A percentile compares a stretch with the other conserved stretches of the same genome.
These are phyloP conservation scores for Fraxinus albicans DNA, from an alignment of 305 asterid species.

Conservation along the genomic window DNA sequence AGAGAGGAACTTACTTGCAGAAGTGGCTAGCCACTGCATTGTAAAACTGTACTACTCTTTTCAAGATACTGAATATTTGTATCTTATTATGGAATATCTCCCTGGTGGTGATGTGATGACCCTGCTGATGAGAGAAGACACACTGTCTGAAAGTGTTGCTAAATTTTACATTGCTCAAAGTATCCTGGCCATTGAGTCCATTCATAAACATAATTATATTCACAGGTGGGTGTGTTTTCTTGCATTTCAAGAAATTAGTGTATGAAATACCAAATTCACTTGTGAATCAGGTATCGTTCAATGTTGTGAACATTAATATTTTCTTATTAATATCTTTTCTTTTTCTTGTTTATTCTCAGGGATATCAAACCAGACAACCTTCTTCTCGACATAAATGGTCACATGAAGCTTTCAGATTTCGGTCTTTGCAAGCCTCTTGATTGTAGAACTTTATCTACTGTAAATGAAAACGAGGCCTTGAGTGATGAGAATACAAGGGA, in stretches of 20 bases:
- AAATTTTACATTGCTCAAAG: slow-evolving; percentile 91
- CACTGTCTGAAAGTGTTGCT: slow-evolving; percentile 77
- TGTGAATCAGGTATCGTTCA: not conserved
- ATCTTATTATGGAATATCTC: slow-evolving; percentile 92
- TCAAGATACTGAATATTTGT: slow-evolving; percentile 87
- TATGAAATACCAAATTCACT: slow-evolving; percentile 17
- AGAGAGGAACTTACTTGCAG: slow-evolving; percentile 88
- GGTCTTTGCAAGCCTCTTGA: slow-evolving; percentile 99
- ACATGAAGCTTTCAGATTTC: slow-evolving; percentile 96
- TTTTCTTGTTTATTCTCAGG: slow-evolving; percentile 36
- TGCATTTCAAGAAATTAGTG: not conserved
- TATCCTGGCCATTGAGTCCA: slow-evolving; percentile 89
- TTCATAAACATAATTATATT: slow-evolving; percentile 88
- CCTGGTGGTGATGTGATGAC: slow-evolving; percentile 99
- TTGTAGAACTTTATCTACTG: slow-evolving; percentile 77
- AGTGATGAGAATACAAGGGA: slow-evolving; percentile 80
- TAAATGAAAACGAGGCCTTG: slow-evolving; percentile 80
- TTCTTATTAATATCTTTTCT: slow-evolving; percentile 15
- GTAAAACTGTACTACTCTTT: slow-evolving; percentile 86
- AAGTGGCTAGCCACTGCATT: slow-evolving; percentile 89
- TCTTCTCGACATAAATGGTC: slow-evolving; percentile 87
- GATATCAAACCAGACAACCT: slow-evolving; percentile 98
- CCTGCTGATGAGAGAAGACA: slow-evolving; percentile 87
- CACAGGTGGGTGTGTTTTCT: slow-evolving; percentile 56
- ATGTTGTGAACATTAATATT: slow-evolving; percentile 14